phyloP scores from a whole-genome alignment of 208 protist species.

The Crithidia bombi region DNA sequence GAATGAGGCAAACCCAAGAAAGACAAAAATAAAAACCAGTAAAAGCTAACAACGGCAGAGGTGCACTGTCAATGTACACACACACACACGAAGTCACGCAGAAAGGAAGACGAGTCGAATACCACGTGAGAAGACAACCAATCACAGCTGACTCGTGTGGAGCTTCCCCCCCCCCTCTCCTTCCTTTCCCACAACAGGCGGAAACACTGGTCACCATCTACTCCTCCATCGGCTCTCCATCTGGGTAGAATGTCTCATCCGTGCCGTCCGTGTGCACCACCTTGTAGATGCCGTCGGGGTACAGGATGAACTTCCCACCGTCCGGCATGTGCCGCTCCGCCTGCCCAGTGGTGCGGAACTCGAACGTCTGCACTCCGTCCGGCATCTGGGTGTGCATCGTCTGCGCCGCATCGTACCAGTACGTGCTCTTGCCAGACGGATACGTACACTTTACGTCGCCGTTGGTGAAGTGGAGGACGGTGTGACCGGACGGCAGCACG shows the following conservation, averaged over 20 bases:
- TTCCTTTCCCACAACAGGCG: too few species aligned
- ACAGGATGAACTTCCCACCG: conserved; percentile 94
- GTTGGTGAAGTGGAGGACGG: conserved; percentile 91
- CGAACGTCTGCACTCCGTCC: conserved; percentile 88
- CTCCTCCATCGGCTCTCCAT: conserved; percentile 44
- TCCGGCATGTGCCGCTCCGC: conserved; percentile 88
- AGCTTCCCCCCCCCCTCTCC: too few species aligned
- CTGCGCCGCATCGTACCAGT: conserved; percentile 93
- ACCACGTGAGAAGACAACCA: too few species aligned
- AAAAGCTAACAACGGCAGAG: too few species aligned
- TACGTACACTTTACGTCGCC: conserved; percentile 92
- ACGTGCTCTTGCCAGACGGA: conserved; percentile 87
- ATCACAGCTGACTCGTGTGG: too few species aligned
- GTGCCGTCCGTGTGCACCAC: conserved; percentile 73
- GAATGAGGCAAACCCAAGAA: too few species aligned
- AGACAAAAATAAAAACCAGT: too few species aligned
- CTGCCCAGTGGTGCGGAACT: conserved; percentile 90
- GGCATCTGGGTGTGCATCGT: conserved; percentile 92
- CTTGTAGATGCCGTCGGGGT: conserved; percentile 93
- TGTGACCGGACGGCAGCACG: conserved; percentile 83
- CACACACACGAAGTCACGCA: conserved; percentile 8
- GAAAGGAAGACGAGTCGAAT: not conserved
- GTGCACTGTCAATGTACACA: too few species aligned
- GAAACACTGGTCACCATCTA: not conserved
- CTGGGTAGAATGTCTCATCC: conserved; percentile 85